Conservation (phyloP, 257 asterid species). For the Solanum medicagineum region DNA sequence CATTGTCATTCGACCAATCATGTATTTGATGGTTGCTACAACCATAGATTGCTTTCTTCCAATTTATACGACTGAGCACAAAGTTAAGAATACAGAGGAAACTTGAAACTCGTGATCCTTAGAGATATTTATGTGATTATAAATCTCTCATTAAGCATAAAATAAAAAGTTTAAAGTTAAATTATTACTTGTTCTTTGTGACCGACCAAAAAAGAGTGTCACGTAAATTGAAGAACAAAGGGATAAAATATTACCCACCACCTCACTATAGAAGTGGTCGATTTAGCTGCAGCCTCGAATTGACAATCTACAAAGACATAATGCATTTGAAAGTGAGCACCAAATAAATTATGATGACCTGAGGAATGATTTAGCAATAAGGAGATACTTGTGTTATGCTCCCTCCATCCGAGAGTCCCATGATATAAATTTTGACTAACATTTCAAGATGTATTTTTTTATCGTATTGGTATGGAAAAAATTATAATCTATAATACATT, state of each 20-base stretch:
- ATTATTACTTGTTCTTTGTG: not conserved
- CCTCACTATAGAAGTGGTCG: not conserved
- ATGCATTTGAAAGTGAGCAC: not conserved
- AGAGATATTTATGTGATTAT: not conserved
- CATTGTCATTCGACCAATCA: not conserved
- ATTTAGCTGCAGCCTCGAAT: not conserved
- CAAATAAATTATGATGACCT: not conserved
- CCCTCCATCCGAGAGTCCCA: too few relatives aligned
- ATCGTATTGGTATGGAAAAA: too few relatives aligned
- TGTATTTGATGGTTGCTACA: not conserved
- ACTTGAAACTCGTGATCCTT: not conserved
- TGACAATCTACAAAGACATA: not conserved
- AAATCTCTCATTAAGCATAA: not conserved
- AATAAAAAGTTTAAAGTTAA: not conserved
- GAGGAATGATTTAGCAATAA: not conserved
- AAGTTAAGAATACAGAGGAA: not conserved
- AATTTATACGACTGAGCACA: not conserved
- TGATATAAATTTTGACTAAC: too few relatives aligned
- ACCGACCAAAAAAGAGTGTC: not conserved
- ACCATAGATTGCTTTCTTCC: not conserved
- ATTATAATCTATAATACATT: too few relatives aligned
- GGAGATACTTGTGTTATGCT: not conserved
- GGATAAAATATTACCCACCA: not conserved
- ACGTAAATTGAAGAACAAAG: not conserved
- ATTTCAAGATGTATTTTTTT: too few relatives aligned